Percentiles rank a stretch among this genome's conserved stretches.
Evolutionary conservation across 352 stramenopile species (phyloP).

Genomic region (Blastocystis sp.): DNA sequence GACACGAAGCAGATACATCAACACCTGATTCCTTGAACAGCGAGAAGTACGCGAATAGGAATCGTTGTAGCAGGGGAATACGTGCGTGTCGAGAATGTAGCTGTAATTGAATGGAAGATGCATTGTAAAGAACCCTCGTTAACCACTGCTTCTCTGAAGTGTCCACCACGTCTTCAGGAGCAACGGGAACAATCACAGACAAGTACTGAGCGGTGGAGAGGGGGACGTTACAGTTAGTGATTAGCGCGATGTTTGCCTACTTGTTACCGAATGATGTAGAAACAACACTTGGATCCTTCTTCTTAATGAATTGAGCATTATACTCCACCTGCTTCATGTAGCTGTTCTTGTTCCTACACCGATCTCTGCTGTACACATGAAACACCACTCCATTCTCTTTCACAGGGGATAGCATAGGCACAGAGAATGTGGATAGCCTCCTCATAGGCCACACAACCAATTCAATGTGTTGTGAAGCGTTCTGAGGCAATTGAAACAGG

Average conservation of each 20-base stretch:
- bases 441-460: no score
- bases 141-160: not conserved
- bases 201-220: not conserved
- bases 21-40: not conserved
- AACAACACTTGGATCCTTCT: not conserved
- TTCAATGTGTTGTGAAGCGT: no score
- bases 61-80: not conserved
- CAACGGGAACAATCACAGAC: not conserved
- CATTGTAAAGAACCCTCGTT: constrained; percentile 20
- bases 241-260: constrained; percentile 8
- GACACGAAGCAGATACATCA: not conserved
- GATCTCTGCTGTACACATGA: constrained; percentile 6
- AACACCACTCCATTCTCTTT: constrained; percentile 2
- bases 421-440: no score
- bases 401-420: not conserved
- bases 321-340: constrained; percentile 23
- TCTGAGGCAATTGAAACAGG: no score
- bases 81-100: constrained; percentile 3
- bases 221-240: constrained; percentile 1
- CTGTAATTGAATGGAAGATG: constrained; percentile 13
- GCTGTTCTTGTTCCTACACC: not conserved
- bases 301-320: not conserved
- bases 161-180: not conserved
- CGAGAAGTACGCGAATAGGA: not conserved
- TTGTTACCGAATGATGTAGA: not conserved